A percentile compares a stretch with the other conserved stretches of the same genome.
These are phyloP conservation scores for Trichoderma arundinaceum DNA, from an alignment of 2,329 filamentous ascomycete genomes.

Conservation along the genomic window DNA sequence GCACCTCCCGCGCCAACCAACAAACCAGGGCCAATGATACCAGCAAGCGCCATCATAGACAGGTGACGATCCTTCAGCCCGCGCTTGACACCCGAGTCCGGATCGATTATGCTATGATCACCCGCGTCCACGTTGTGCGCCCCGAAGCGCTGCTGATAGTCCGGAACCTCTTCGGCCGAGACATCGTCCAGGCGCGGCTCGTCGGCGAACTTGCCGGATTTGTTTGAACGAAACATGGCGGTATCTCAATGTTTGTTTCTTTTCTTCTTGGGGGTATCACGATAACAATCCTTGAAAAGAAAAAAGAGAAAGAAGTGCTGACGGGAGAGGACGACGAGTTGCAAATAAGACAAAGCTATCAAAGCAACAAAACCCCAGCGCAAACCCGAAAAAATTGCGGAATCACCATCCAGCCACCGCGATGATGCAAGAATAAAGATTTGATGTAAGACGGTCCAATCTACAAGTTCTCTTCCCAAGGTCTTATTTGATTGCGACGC, in stretches of 20 bases:
- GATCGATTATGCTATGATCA: conserved; percentile 58
- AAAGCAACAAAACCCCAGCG: neutral
- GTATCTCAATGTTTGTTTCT: neutral
- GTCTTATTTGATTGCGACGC: neutral
- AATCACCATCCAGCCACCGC: conserved; percentile 18
- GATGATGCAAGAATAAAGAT: conserved; percentile 30
- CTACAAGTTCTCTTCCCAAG: too few relatives aligned
- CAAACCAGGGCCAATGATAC: conserved; percentile 71
- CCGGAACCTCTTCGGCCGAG: conserved; percentile 33
- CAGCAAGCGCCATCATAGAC: conserved; percentile 68
- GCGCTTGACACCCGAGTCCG: conserved; percentile 69
- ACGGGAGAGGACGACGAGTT: neutral
- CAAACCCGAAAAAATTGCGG: neutral
- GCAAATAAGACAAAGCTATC: neutral
- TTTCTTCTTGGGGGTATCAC: neutral
- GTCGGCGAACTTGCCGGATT: conserved; percentile 29
- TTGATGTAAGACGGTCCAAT: conserved; percentile 6
- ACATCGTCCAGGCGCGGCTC: conserved; percentile 30
- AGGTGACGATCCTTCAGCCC: conserved; percentile 72
- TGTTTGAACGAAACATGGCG: conserved; percentile 23
- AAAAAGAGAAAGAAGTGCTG: neutral
- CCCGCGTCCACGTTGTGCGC: conserved; percentile 34
- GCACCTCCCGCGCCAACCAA: conserved; percentile 75
- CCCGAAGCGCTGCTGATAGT: conserved; percentile 29
- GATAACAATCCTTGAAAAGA: neutral